These are phyloP conservation scores for Ganoderma multipileum DNA, from an alignment of 1,284 basidiomycete species.

Conservation along the genomic window DNA sequence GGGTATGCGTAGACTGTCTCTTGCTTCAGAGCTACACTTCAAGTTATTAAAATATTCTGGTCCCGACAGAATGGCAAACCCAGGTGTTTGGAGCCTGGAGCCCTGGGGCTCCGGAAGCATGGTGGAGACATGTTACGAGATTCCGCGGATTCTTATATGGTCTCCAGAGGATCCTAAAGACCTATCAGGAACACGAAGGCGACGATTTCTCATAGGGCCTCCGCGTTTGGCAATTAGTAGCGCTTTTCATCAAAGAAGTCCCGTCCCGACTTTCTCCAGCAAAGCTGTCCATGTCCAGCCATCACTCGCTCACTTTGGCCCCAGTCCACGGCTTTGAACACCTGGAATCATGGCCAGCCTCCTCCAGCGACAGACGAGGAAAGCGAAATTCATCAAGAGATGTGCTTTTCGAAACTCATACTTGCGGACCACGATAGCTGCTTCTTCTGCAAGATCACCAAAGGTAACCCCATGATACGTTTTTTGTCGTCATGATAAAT, in stretches of 20 bases:
- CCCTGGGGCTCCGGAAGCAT: no score
- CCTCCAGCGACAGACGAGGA: neutral
- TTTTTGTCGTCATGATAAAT: neutral
- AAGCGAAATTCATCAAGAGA: neutral
- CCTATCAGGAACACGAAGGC: no score
- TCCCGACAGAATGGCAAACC: no score
- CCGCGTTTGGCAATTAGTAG: neutral
- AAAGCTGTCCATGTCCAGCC: neutral
- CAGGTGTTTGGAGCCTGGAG: no score
- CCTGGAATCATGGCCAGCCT: neutral
- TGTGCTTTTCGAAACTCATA: neutral
- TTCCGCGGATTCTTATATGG: no score
- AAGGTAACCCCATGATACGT: constrained; percentile 57
- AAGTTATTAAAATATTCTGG: no score
- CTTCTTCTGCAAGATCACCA: constrained; percentile 91
- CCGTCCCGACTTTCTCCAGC: neutral
- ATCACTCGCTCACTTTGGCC: neutral
- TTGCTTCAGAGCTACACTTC: no score
- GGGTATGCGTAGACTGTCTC: no score
- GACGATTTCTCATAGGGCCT: no score
- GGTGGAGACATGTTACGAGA: no score
- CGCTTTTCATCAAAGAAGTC: constrained; percentile 2
- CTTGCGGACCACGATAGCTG: constrained; percentile 52
- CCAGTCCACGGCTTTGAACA: neutral
- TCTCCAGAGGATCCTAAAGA: no score